phyloP scores from a whole-genome alignment of 257 asterid species.

The Rauvolfia tetraphylla region DNA sequence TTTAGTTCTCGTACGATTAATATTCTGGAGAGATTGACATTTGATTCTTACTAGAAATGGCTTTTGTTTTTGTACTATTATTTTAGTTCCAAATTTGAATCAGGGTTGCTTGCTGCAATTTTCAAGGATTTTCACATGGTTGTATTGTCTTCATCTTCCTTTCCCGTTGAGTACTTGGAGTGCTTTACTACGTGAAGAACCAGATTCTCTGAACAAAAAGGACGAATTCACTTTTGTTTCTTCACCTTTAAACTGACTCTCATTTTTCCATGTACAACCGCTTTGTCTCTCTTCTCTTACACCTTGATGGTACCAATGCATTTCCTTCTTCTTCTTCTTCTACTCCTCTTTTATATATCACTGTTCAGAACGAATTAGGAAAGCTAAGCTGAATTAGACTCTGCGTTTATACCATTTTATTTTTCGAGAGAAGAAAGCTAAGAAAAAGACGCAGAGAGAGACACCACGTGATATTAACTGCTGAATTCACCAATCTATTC shows the following conservation, averaged over 20 bases:
- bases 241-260: constrained; percentile 16
- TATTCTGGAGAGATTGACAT: not conserved
- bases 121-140: not conserved
- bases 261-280: not conserved
- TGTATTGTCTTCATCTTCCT: not conserved
- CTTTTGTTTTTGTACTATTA: not conserved
- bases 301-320: not conserved
- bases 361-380: not conserved
- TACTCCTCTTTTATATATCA: no score
- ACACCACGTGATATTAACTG: not conserved
- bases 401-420: not conserved
- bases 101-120: not conserved
- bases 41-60: not conserved
- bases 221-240: constrained; percentile 36
- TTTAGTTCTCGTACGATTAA: not conserved
- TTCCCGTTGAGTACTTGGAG: not conserved
- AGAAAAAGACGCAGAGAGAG: not conserved
- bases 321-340: not conserved
- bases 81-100: not conserved
- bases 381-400: not conserved
- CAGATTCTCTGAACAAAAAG: constrained; percentile 59
- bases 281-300: constrained; percentile 15
- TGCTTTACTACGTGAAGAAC: constrained; percentile 30
- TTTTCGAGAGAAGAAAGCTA: constrained; percentile 1
- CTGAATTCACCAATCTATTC: constrained; percentile 17